Conservation (phyloP, 306 rosid species). For the Sechiopsis laciniata region DNA sequence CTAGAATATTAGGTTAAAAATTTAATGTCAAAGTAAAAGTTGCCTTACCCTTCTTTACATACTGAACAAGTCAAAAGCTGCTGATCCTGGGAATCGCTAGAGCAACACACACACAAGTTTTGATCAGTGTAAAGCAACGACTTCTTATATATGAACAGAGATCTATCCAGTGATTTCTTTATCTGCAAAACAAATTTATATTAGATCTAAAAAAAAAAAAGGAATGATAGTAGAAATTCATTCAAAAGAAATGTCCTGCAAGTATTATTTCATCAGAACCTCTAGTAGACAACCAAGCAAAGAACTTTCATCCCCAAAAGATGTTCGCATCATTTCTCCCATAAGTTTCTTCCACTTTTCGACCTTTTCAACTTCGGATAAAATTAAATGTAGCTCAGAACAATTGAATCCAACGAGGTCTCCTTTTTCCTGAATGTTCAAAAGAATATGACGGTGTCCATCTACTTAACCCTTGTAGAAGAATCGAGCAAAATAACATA, state of each 20-base stretch:
- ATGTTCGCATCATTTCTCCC: slow-evolving; percentile 34
- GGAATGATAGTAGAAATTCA: neutral
- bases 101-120: slow-evolving; percentile 47
- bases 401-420: slow-evolving; percentile 56
- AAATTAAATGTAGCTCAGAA: slow-evolving; percentile 53
- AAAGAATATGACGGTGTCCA: slow-evolving; percentile 4
- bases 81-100: slow-evolving; percentile 35
- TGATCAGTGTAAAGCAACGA: slow-evolving; percentile 33
- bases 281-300: slow-evolving; percentile 51
- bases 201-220: too few species aligned
- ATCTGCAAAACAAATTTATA: slow-evolving; percentile 45
- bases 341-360: slow-evolving; percentile 75
- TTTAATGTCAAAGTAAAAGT: slow-evolving; percentile 19
- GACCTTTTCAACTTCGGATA: slow-evolving; percentile 74
- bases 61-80: slow-evolving; percentile 54
- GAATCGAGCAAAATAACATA: slow-evolving; percentile 25
- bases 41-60: slow-evolving; percentile 74
- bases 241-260: neutral
- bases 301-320: slow-evolving; percentile 42
- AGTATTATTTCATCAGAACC: slow-evolving; percentile 37
- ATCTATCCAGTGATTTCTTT: slow-evolving; percentile 52
- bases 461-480: neutral
- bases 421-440: slow-evolving; percentile 59
- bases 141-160: slow-evolving; percentile 44
- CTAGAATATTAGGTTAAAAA: neutral